phyloP scores from a whole-genome alignment of 257 asterid genomes.

The Catharanthus roseus region DNA sequence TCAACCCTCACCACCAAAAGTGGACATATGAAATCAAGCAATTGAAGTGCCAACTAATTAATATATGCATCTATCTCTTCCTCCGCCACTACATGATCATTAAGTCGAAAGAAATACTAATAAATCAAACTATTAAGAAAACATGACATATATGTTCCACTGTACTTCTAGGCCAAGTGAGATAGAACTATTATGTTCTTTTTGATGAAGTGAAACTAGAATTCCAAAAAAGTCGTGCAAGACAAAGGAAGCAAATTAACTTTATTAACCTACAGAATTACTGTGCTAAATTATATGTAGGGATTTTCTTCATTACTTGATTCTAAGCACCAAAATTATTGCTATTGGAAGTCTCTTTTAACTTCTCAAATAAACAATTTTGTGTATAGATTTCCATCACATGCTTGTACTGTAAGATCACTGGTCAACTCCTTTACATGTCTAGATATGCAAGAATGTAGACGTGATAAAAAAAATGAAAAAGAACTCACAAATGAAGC shows the following conservation, averaged over 20 bases:
- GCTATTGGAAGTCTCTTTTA: not conserved
- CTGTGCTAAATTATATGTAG: not conserved
- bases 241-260: not conserved
- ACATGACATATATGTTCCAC: not conserved
- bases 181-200: not conserved
- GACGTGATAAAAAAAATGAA: too few species aligned
- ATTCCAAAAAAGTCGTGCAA: not conserved
- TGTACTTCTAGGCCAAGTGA: not conserved
- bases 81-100: too few species aligned
- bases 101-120: too few species aligned
- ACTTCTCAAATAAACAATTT: not conserved
- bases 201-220: not conserved
- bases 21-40: not conserved
- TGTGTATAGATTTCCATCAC: not conserved
- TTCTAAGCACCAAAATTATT: not conserved
- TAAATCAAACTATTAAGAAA: too few species aligned
- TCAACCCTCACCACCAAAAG: not conserved
- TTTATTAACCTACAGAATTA: not conserved
- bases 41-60: not conserved
- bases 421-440: not conserved
- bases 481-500: too few species aligned
- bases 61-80: not conserved
- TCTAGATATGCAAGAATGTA: constrained; percentile 7
- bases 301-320: not conserved
- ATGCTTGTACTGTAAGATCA: not conserved